A percentile compares a stretch with the other conserved stretches of the same genome.
These are phyloP conservation scores for Platanthera zijinensis DNA, from an alignment of 106 monocot genomes.

Conservation along the genomic window DNA sequence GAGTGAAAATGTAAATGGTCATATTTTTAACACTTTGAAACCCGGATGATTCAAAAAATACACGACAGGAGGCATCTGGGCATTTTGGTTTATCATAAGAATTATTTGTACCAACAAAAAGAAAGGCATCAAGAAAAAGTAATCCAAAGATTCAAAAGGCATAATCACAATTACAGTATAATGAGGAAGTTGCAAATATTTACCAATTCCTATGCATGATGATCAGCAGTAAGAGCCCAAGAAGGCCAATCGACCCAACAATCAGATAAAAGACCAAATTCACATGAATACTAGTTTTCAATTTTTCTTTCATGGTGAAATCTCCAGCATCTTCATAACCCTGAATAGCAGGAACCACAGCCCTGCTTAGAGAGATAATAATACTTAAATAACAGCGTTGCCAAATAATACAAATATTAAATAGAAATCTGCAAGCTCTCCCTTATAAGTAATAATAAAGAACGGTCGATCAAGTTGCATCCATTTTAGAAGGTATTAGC, in stretches of 20 bases:
- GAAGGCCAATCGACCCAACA: slow-evolving; percentile 84
- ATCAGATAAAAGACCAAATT: slow-evolving; percentile 83
- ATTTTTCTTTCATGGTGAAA: slow-evolving; percentile 83
- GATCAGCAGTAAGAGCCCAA: slow-evolving; percentile 82
- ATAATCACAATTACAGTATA: neutral
- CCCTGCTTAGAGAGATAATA: slow-evolving; percentile 58
- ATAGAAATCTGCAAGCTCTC: neutral
- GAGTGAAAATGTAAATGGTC: too few species aligned
- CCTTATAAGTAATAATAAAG: neutral
- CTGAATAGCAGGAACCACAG: slow-evolving; percentile 91
- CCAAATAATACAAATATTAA: neutral
- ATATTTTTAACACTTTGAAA: neutral
- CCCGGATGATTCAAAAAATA: neutral
- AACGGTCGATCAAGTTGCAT: neutral
- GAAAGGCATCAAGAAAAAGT: neutral
- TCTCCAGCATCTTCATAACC: slow-evolving; percentile 99
- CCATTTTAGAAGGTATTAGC: neutral
- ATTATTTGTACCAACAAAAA: neutral
- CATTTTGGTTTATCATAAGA: neutral
- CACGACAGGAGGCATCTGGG: neutral
- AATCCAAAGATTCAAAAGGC: neutral
- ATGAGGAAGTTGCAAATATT: slow-evolving; percentile 15
- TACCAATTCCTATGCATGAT: slow-evolving; percentile 71
- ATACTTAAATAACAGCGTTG: slow-evolving; percentile 8
- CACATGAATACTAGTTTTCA: slow-evolving; percentile 72